Evolutionary conservation across 805 yeast species (phyloP).

Genomic region (Millerago galiae): DNA sequence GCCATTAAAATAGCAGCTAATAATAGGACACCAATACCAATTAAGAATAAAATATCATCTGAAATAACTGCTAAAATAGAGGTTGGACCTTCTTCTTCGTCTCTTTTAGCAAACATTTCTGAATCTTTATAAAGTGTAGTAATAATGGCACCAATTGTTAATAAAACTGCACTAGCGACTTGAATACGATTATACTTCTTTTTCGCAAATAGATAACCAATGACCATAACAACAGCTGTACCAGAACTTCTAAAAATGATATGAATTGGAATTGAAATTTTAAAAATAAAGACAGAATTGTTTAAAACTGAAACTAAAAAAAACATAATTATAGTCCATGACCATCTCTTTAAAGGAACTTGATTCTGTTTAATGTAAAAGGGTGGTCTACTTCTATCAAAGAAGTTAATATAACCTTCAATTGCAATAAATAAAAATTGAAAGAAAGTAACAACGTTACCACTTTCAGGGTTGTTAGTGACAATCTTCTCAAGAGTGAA

Average conservation of each 20-base stretch:
- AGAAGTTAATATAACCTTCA: conserved; percentile 32
- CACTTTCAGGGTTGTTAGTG: conserved; percentile 28
- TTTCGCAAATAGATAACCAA: conserved; percentile 41
- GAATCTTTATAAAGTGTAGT: conserved; percentile 29
- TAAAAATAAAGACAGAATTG: conserved; percentile 49
- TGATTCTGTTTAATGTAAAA: conserved; percentile 27
- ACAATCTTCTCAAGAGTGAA: conserved; percentile 52
- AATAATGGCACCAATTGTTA: conserved; percentile 50
- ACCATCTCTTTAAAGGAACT: conserved; percentile 38
- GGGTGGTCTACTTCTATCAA: conserved; percentile 24
- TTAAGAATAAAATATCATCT: conserved; percentile 17
- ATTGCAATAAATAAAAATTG: conserved; percentile 51
- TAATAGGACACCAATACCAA: conserved; percentile 32
- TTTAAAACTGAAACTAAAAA: conserved; percentile 45
- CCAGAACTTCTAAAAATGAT: conserved; percentile 60
- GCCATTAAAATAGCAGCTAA: conserved; percentile 47
- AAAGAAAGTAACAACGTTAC: conserved; percentile 47
- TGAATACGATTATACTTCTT: conserved; percentile 41
- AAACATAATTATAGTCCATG: conserved; percentile 41
- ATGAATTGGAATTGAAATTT: conserved; percentile 59
- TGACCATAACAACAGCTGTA: conserved; percentile 49
- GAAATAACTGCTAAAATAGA: conserved; percentile 4
- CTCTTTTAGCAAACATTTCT: conserved; percentile 19
- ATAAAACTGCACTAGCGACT: conserved; percentile 39
- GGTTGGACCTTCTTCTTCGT: conserved; percentile 4